Conservation (phyloP, 1,284 basidiomycete genomes). For the Hemileia vastatrix region DNA sequence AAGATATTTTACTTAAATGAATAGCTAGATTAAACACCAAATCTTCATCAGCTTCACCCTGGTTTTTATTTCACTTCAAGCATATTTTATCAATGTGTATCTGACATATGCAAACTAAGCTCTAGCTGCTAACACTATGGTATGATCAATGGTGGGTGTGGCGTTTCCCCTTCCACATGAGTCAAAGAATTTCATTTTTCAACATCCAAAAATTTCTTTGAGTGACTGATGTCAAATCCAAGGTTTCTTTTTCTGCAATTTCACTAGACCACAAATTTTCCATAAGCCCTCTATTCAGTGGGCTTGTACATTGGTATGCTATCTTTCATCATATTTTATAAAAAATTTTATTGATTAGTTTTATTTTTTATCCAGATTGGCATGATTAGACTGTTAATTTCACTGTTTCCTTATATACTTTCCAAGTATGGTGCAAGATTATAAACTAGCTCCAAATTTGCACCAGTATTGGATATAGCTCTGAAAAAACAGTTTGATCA, state of each 20-base stretch:
- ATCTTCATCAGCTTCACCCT: constrained; percentile 52
- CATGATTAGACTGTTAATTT: constrained; percentile 25
- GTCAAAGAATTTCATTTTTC: not conserved
- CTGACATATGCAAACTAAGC: constrained; percentile 59
- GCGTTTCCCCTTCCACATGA: constrained; percentile 60
- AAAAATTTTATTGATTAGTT: no score
- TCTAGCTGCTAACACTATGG: constrained; percentile 63
- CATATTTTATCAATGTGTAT: constrained; percentile 51
- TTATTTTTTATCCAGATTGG: constrained; percentile 11
- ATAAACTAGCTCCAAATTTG: constrained; percentile 26
- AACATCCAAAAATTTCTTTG: constrained; percentile 50
- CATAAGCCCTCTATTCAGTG: constrained; percentile 51
- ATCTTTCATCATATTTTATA: no score
- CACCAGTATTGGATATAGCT: no score
- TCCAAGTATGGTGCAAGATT: constrained; percentile 25
- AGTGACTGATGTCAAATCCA: no score
- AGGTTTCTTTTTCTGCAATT: not conserved
- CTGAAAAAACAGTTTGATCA: no score
- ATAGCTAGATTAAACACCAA: no score
- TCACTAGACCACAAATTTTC: constrained; percentile 14
- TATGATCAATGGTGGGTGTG: constrained; percentile 45
- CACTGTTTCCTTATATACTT: constrained; percentile 31
- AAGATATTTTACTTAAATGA: no score
- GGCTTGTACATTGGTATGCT: constrained; percentile 49
- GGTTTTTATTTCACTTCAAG: constrained; percentile 57